phyloP scores from a whole-genome alignment of 345 rosid genomes.

The Excoecaria agallocha region DNA sequence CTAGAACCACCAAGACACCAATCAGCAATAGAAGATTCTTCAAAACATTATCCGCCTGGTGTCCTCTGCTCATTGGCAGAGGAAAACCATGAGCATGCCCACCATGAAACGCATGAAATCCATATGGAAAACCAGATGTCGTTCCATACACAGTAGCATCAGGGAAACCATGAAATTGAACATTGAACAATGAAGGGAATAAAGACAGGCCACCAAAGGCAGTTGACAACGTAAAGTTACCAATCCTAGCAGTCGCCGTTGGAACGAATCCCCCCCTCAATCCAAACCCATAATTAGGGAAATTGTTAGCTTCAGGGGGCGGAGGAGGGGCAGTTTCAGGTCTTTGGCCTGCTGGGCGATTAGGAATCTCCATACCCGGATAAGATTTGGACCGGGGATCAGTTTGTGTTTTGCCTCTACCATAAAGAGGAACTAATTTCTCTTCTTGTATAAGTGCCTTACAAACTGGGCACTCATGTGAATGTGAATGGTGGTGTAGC shows the following conservation, averaged over 20 bases:
- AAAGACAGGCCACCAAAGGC: conserved; percentile 63
- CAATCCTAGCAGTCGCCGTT: conserved; percentile 57
- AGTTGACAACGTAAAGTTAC: conserved; percentile 59
- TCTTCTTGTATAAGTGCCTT: conserved; percentile 89
- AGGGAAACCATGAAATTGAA: conserved; percentile 71
- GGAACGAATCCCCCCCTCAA: conserved; percentile 74
- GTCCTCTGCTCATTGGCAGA: conserved; percentile 33
- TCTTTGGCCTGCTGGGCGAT: conserved; percentile 70
- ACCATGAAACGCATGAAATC: conserved; percentile 50
- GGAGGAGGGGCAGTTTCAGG: conserved; percentile 67
- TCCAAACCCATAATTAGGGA: conserved; percentile 59
- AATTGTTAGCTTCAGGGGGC: conserved; percentile 33
- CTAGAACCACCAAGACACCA: conserved; percentile 51
- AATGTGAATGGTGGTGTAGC: conserved; percentile 78
- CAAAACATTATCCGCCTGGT: conserved; percentile 51
- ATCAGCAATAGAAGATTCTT: conserved; percentile 54
- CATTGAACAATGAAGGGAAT: conserved; percentile 69
- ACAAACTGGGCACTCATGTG: conserved; percentile 91
- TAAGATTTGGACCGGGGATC: conserved; percentile 75
- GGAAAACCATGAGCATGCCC: conserved; percentile 49
- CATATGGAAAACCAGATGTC: conserved; percentile 58
- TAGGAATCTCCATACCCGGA: conserved; percentile 64
- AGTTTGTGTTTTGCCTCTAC: conserved; percentile 73
- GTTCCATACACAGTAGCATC: conserved; percentile 68
- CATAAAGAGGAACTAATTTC: conserved; percentile 90